Evolutionary conservation across 2,329 filamentous ascomycete species (phyloP).

Genomic region (Colletotrichum sp.): DNA sequence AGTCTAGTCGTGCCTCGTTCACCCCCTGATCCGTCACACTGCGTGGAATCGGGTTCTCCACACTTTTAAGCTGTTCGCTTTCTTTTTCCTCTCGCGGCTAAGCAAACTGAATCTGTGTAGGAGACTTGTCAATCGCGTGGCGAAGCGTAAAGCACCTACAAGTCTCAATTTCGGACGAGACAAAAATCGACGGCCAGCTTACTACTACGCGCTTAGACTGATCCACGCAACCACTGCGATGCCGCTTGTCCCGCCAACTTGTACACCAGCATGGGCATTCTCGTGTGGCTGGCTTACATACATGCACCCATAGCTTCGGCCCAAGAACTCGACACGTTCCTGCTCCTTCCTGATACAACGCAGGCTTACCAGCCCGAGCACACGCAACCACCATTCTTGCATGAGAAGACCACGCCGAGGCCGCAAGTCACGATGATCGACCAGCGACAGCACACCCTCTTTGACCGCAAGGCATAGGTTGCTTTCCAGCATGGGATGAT

Average conservation of each 20-base stretch:
- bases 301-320: not conserved
- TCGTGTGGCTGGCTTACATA: not conserved
- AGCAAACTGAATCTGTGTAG: not conserved
- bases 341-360: not conserved
- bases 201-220: not conserved
- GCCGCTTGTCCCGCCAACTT: not conserved
- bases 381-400: not conserved
- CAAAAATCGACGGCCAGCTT: not conserved
- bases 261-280: not conserved
- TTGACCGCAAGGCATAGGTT: not conserved
- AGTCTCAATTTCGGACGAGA: not conserved
- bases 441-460: not conserved
- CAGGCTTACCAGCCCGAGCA: not conserved
- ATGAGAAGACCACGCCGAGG: not conserved
- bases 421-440: not conserved
- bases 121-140: not conserved
- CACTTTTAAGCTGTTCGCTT: conserved; percentile 2
- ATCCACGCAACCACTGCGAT: not conserved
- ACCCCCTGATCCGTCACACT: not conserved
- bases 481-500: not conserved
- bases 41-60: not conserved
- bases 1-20: not conserved
- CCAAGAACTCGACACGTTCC: not conserved
- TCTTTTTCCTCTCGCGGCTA: conserved; percentile 8
- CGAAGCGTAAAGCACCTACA: not conserved